Conservation (phyloP, 192 early-diverging fungal species). For the Irineochytrium annulatum region DNA sequence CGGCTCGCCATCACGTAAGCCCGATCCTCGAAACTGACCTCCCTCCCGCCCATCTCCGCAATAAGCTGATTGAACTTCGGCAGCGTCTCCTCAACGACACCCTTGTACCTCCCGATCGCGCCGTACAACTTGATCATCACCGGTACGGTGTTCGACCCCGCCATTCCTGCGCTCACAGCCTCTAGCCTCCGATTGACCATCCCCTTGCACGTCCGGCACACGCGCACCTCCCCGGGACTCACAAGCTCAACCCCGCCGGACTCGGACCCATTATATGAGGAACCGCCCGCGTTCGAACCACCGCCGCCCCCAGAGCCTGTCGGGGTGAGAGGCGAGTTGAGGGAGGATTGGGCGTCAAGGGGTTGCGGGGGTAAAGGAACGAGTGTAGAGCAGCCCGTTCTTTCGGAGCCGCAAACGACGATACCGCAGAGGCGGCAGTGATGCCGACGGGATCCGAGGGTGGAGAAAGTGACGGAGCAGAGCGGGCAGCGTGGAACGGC, state of each 20-base stretch:
- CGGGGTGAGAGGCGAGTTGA: too few relatives aligned
- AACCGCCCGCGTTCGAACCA: too few relatives aligned
- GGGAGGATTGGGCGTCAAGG: too few relatives aligned
- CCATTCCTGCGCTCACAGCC: too few relatives aligned
- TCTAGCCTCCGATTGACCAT: too few relatives aligned
- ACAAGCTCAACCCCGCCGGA: too few relatives aligned
- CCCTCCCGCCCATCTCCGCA: constrained; percentile 11
- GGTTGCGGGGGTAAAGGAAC: too few relatives aligned
- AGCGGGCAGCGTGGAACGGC: constrained; percentile 33
- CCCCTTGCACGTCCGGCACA: too few relatives aligned
- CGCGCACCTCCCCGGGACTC: too few relatives aligned
- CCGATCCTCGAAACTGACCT: constrained; percentile 31
- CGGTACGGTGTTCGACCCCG: constrained; percentile 2
- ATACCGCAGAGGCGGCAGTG: constrained; percentile 53
- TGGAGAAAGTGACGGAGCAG: constrained; percentile 34
- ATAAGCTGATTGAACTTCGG: constrained; percentile 45
- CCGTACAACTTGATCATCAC: constrained; percentile 19
- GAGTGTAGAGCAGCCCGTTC: too few relatives aligned
- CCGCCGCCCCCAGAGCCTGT: too few relatives aligned
- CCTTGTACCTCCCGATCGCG: constrained; percentile 21
- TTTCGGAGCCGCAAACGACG: constrained; percentile 37
- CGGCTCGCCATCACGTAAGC: constrained; percentile 38
- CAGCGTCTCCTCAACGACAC: constrained; percentile 29
- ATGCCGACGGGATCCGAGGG: constrained; percentile 37
- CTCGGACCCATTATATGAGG: too few relatives aligned